phyloP scores from a whole-genome alignment of 1,284 basidiomycete genomes.

The Ceraceosorus bombacis region DNA sequence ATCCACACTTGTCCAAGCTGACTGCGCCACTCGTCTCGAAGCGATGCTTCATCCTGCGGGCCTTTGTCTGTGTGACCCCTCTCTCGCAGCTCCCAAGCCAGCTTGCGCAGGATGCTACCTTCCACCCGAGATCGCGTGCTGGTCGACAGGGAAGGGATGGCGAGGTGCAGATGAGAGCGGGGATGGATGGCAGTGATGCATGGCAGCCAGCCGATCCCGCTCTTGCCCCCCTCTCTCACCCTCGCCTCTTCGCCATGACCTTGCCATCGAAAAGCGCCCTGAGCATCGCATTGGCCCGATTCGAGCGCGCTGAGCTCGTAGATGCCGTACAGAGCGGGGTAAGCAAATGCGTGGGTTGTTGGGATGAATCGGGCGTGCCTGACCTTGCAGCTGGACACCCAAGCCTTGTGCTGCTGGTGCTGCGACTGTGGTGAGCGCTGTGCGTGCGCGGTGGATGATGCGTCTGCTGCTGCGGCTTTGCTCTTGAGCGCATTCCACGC shows the following conservation, averaged over 20 bases:
- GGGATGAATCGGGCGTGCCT: not conserved
- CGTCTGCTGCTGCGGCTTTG: no score
- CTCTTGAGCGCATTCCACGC: no score
- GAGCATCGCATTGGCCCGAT: constrained; percentile 53
- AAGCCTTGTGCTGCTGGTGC: no score
- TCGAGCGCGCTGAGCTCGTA: constrained; percentile 61
- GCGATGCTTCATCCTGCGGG: constrained; percentile 24
- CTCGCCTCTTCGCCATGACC: constrained; percentile 18
- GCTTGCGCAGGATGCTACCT: constrained; percentile 27
- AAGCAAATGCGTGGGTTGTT: constrained; percentile 59
- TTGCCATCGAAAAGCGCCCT: constrained; percentile 46
- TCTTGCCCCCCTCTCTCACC: not conserved
- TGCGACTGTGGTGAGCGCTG: no score
- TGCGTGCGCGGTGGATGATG: no score
- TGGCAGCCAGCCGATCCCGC: constrained; percentile 6
- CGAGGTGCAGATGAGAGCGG: constrained; percentile 13
- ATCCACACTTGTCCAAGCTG: constrained; percentile 30
- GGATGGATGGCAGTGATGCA: constrained; percentile 16
- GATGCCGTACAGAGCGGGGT: constrained; percentile 60
- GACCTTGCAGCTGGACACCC: no score
- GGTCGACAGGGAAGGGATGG: constrained; percentile 4
- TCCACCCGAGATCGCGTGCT: constrained; percentile 1
- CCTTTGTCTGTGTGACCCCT: constrained; percentile 16
- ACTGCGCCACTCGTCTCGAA: constrained; percentile 9
- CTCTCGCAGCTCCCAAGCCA: constrained; percentile 29